phyloP scores from a whole-genome alignment of 139 green algal genomes.

The Chlamydomonas asymmetrica region DNA sequence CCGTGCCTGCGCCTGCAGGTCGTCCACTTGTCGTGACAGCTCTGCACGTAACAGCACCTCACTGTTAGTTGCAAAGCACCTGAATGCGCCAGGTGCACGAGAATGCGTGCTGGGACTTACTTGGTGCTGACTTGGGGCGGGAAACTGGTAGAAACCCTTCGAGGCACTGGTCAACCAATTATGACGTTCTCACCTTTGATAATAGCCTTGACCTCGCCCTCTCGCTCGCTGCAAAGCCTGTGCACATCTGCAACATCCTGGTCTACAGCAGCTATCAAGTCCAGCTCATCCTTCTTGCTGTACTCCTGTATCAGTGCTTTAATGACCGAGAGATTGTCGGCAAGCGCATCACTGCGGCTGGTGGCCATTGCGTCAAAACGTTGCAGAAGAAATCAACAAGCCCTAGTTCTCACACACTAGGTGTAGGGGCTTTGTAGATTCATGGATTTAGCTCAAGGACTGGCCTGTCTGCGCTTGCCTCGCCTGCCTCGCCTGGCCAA shows the following conservation, averaged over 20 bases:
- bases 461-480: too few relatives aligned
- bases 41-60: conserved; percentile 14
- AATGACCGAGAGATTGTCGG: conserved; percentile 7
- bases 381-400: not conserved
- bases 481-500: not conserved
- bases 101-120: too few relatives aligned
- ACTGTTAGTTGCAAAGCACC: not conserved
- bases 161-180: not conserved
- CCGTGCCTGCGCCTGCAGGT: not conserved
- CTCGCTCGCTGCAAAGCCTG: not conserved
- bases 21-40: not conserved
- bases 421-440: too few relatives aligned
- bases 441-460: too few relatives aligned
- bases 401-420: too few relatives aligned
- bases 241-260: not conserved
- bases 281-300: conserved; percentile 11
- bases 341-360: not conserved
- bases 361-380: not conserved
- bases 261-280: not conserved
- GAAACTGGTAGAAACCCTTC: too few relatives aligned
- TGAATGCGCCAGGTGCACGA: not conserved
- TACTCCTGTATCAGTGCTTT: conserved; percentile 11
- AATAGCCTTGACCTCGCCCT: conserved; percentile 8
- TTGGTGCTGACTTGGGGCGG: too few relatives aligned
- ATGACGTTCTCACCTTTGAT: conserved; percentile 4